Base-by-base conservation (phyloP, 106 monocot species). In the Dendrobium huoshanense region DNA sequence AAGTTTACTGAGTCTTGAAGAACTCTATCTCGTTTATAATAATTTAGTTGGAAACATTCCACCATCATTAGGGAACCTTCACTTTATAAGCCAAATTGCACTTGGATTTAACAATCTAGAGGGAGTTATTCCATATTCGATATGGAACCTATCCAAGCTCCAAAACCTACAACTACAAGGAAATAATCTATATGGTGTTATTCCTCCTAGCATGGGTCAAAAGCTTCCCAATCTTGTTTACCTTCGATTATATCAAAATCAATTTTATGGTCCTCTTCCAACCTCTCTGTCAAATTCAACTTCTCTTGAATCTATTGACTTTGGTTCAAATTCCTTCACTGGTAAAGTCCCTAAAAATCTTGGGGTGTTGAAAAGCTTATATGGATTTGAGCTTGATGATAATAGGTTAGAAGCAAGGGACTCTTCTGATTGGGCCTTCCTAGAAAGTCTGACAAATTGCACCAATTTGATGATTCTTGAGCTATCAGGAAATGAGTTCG, bases 331-430 rank as follows among this genome's bases (percentile, higher is more conserved):
- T 27, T 80, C 29, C 42, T 67, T 88, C 9, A 54, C 73, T 2
- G 88, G 88, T 19, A 56, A 58, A 77, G 85, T 88, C 55, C 88
- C 88, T 78, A 2, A 5, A 8, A 77, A 75, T 31, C 42, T 89
- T 22, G 84, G 80, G 3, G 42, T 55, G 10, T 87, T 86, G 19
- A 72, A 80, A 37, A 17, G 72, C 4, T 27, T 89, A 15, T 16
- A 7, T 18, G 20, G 3, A 18, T 20, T 58, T 11, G 15, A 16
- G 4, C 19, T 58, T 58, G 4, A 20, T 58, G 58, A 17, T 58
- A 58, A 58, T 20, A 58, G 15, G 19, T 18, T 58, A 58, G 58
- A 58, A 58, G 58, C 58, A 18, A 18, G 16, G 0, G 58, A 58
- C 19, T 58, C 58, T 58, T 11, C 58, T 16, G 58, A 58, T 58